phyloP scores from a whole-genome alignment of 805 yeast genomes.

The Wickerhamia fluorescens region DNA sequence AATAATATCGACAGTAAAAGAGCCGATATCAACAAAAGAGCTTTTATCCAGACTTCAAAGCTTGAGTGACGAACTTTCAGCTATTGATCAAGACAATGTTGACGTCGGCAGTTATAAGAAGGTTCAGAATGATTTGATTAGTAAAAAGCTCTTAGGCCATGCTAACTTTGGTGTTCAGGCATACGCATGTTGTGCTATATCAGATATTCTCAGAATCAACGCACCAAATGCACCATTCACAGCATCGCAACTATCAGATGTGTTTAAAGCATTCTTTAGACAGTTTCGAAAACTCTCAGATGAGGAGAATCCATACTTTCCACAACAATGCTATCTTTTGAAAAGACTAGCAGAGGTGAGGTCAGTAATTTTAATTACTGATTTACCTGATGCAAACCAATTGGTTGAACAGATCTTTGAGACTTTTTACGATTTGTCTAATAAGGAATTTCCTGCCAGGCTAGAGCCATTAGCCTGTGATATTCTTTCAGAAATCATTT shows the following conservation, averaged over 20 bases:
- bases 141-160: slow-evolving; percentile 52
- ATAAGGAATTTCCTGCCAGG: slow-evolving; percentile 40
- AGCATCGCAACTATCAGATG: slow-evolving; percentile 49
- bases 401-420: slow-evolving; percentile 53
- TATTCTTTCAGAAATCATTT: slow-evolving; percentile 64
- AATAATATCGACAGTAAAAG: slow-evolving; percentile 49
- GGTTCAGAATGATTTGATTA: slow-evolving; percentile 47
- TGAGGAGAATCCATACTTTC: slow-evolving; percentile 50
- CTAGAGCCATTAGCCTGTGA: slow-evolving; percentile 61
- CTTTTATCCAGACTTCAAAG: slow-evolving; percentile 48
- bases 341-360: slow-evolving; percentile 69
- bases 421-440: slow-evolving; percentile 49
- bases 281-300: slow-evolving; percentile 55
- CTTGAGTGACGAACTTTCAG: slow-evolving; percentile 57
- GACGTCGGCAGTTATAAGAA: slow-evolving; percentile 35
- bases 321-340: slow-evolving; percentile 57
- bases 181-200: slow-evolving; percentile 60
- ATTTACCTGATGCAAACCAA: slow-evolving; percentile 54
- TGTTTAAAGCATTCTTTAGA: slow-evolving; percentile 58
- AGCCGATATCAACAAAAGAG: slow-evolving; percentile 56
- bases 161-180: slow-evolving; percentile 66
- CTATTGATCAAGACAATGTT: slow-evolving; percentile 53
- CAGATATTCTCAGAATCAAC: slow-evolving; percentile 67
- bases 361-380: slow-evolving; percentile 67
- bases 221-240: slow-evolving; percentile 92